A percentile compares a stretch with the other conserved stretches of the same genome.
Conservation (phyloP, 2,329 filamentous ascomycete genomes). For the Claviceps quebecensis region DNA sequence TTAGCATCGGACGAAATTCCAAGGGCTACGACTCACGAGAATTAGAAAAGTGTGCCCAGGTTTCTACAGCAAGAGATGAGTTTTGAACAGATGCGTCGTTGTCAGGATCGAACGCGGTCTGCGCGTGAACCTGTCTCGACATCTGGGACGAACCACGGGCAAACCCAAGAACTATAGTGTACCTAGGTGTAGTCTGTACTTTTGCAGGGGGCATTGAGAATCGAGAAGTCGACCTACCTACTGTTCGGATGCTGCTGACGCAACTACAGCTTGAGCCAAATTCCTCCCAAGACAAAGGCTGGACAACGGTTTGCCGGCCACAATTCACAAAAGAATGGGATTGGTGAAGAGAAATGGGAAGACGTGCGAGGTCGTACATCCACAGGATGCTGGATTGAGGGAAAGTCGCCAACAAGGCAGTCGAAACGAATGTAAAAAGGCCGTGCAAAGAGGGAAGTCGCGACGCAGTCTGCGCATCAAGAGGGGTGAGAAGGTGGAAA, state of each 20-base stretch:
- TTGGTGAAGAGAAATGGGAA: background rate
- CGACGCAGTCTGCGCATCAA: constrained; percentile 3
- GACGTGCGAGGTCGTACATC: background rate
- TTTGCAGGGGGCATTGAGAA: background rate
- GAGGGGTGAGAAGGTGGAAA: background rate
- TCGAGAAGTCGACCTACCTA: background rate
- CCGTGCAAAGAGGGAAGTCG: constrained; percentile 5
- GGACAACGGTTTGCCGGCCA: background rate
- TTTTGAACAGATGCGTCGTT: background rate
- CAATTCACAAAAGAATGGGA: background rate
- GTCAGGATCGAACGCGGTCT: background rate
- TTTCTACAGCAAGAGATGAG: background rate
- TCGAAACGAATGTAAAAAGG: background rate
- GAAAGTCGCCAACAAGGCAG: constrained; percentile 2
- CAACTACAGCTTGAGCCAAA: background rate
- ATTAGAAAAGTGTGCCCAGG: background rate
- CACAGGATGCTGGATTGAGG: constrained; percentile 2
- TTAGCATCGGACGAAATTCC: background rate
- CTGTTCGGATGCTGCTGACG: background rate
- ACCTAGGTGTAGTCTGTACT: background rate
- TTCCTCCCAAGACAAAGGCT: background rate
- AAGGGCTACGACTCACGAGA: background rate
- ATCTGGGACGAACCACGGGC: background rate
- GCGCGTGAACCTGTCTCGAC: background rate
- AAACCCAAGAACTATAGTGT: background rate